Percentiles rank a stretch among this genome's conserved stretches.
phyloP scores from a whole-genome alignment of 2,329 filamentous ascomycete species.

The Hypoxylon sp. region DNA sequence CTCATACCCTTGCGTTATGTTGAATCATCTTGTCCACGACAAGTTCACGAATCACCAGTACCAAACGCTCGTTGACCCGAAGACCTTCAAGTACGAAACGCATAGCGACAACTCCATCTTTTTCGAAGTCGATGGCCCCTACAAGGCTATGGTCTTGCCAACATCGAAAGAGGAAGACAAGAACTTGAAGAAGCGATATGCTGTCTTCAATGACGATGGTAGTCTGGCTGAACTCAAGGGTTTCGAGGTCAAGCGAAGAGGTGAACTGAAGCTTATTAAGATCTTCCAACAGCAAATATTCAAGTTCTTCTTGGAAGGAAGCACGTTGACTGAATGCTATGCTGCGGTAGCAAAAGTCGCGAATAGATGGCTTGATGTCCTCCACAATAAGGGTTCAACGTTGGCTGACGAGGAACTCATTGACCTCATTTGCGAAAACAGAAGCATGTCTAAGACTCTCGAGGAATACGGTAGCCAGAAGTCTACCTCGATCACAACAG shows the following conservation, averaged over 20 bases:
- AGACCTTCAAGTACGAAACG: conserved; percentile 91
- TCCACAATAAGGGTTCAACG: conserved; percentile 89
- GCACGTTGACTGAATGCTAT: conserved; percentile 90
- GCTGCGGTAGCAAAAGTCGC: conserved; percentile 92
- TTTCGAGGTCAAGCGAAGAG: conserved; percentile 96
- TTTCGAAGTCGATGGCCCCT: conserved; percentile 98
- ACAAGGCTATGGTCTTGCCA: conserved; percentile 96
- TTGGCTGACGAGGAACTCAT: conserved; percentile 97
- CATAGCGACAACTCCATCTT: conserved; percentile 99
- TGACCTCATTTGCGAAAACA: conserved; percentile 99
- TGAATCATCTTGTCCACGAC: conserved; percentile 96
- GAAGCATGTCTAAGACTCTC: conserved; percentile 96
- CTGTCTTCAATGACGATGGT: conserved; percentile 98
- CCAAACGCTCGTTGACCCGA: conserved; percentile 85
- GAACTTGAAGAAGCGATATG: conserved; percentile 99
- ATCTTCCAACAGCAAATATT: conserved; percentile 99
- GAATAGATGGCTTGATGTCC: conserved; percentile 95
- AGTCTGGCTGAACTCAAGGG: conserved; percentile 96
- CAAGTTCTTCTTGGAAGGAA: conserved; percentile 97
- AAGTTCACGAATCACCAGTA: conserved; percentile 98
- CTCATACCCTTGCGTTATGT: conserved; percentile 98
- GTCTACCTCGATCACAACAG: conserved; percentile 99
- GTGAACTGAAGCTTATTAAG: conserved; percentile 99
- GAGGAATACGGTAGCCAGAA: conserved; percentile 97
- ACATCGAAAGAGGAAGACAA: conserved; percentile 99